phyloP scores from a whole-genome alignment of 163 green algal species.

The Scenedesmus sp. region DNA sequence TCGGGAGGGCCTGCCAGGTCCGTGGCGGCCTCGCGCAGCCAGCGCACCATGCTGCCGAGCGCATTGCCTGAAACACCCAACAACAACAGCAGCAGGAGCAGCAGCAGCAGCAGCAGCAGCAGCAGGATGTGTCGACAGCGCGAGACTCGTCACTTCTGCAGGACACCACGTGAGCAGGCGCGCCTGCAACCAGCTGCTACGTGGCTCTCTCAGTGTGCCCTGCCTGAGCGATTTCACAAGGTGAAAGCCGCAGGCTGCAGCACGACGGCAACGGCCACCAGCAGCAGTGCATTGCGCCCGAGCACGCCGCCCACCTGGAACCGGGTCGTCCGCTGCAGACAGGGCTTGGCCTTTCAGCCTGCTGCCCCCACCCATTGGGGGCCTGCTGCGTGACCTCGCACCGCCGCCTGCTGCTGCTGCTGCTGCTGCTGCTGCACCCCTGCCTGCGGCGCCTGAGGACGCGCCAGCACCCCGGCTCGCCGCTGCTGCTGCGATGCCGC shows the following conservation, averaged over 20 bases:
- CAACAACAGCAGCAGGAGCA: neutral
- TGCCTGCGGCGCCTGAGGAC: neutral
- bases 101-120: neutral
- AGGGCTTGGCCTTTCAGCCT: neutral
- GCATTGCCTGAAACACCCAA: neutral
- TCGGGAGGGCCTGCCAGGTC: conserved; percentile 21
- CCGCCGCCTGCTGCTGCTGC: conserved; percentile 2
- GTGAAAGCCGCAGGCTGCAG: too few relatives aligned
- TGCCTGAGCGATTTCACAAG: too few relatives aligned
- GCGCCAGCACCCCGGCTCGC: neutral
- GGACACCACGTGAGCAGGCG: too few relatives aligned
- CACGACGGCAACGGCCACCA: too few relatives aligned
- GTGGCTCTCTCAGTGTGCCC: too few relatives aligned
- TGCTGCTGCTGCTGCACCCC: conserved; percentile 38
- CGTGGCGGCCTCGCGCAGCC: neutral
- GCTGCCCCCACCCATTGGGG: neutral
- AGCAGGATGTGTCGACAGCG: too few relatives aligned
- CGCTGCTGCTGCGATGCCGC: neutral
- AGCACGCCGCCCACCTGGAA: neutral
- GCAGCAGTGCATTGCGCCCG: too few relatives aligned
- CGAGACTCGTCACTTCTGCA: too few relatives aligned
- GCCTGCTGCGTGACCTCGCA: neutral
- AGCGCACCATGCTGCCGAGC: conserved; percentile 9
- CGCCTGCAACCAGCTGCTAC: too few relatives aligned
- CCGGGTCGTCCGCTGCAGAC: conserved; percentile 15